phyloP scores from a whole-genome alignment of 176 grass and related monocot species.

The Avena atlantica region DNA sequence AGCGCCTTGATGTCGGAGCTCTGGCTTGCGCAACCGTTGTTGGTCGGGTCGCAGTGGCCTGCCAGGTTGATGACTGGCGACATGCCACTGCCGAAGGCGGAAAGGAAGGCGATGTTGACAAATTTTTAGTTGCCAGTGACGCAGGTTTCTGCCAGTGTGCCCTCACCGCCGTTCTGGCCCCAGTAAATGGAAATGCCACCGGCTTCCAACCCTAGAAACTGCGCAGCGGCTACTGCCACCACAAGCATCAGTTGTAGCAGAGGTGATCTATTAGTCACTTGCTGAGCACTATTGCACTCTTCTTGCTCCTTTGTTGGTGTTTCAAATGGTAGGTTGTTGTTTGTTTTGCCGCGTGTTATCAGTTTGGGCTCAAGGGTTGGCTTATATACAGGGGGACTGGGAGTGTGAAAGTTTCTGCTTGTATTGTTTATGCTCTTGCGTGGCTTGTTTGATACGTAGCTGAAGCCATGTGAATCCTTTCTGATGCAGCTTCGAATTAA shows the following conservation, averaged over 20 bases:
- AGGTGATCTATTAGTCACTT: constrained; percentile 21
- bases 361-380: background rate
- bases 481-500: background rate
- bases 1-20: constrained; percentile 52
- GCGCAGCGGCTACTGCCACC: background rate
- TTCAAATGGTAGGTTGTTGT: background rate
- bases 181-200: constrained; percentile 49
- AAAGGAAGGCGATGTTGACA: constrained; percentile 44
- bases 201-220: constrained; percentile 8
- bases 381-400: constrained; percentile 17
- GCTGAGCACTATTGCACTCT: background rate
- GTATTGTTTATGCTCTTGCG: background rate
- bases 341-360: constrained; percentile 13
- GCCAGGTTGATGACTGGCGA: constrained; percentile 52
- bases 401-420: constrained; percentile 5
- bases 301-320: background rate
- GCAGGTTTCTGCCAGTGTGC: constrained; percentile 38
- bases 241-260: constrained; percentile 25
- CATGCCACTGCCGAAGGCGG: constrained; percentile 60
- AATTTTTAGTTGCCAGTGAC: background rate
- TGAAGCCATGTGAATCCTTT: background rate
- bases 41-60: constrained; percentile 54
- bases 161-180: constrained; percentile 55
- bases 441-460: background rate
- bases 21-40: constrained; percentile 31